Conservation (phyloP, 306 rosid species). For the Coriaria nepalensis region DNA sequence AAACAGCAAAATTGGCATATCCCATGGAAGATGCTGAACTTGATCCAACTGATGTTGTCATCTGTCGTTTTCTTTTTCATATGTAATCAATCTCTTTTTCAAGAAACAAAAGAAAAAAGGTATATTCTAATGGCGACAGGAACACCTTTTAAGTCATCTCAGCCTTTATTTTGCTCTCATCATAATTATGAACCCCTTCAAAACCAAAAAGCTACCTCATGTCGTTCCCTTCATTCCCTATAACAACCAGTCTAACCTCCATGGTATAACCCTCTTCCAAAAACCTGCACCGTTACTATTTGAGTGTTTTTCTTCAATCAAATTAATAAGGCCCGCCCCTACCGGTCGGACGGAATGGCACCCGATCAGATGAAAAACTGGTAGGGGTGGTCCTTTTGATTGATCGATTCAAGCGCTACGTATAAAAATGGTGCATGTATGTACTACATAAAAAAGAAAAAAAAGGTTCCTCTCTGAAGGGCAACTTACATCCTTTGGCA, state of each 20-base stretch:
- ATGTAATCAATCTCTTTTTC: too few relatives aligned
- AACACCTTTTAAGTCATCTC: constrained; percentile 7
- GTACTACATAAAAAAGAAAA: too few relatives aligned
- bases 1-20: constrained; percentile 10
- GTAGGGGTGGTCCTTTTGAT: background rate
- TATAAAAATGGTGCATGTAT: too few relatives aligned
- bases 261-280: constrained; percentile 4
- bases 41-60: background rate
- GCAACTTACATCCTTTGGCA: constrained; percentile 18
- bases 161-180: too few relatives aligned
- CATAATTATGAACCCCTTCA: too few relatives aligned
- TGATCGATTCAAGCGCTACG: constrained; percentile 3
- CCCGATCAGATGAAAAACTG: background rate
- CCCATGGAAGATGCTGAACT: constrained; percentile 9
- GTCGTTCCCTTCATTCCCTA: constrained; percentile 5
- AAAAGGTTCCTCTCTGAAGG: background rate
- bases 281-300: too few relatives aligned
- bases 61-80: constrained; percentile 5
- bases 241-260: constrained; percentile 6
- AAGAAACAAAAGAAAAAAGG: too few relatives aligned
- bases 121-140: background rate
- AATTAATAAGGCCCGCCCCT: too few relatives aligned
- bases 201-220: too few relatives aligned
- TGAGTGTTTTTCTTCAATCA: too few relatives aligned
- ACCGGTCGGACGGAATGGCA: background rate